These are phyloP conservation scores for Cnidoscolus chayamansa DNA, from an alignment of 441 rosid species.

Conservation along the genomic window DNA sequence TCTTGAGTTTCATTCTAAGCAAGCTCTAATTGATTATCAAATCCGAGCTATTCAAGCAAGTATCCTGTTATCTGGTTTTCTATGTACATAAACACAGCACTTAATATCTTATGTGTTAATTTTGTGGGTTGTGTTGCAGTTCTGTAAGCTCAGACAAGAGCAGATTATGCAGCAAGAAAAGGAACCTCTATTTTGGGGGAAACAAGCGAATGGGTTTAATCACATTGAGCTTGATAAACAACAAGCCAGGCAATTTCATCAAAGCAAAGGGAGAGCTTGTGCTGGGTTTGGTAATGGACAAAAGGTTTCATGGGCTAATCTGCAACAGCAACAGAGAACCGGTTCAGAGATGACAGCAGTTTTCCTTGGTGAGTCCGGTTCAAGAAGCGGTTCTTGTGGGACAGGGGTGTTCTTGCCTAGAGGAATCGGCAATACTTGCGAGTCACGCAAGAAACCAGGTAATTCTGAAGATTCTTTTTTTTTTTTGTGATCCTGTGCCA, in stretches of 20 bases:
- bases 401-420: constrained; percentile 92
- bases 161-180: constrained; percentile 40
- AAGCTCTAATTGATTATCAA: constrained; percentile 56
- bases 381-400: constrained; percentile 56
- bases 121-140: constrained; percentile 28
- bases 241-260: constrained; percentile 18
- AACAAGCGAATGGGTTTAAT: not conserved
- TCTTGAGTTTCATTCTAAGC: constrained; percentile 40
- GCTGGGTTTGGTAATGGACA: constrained; percentile 23
- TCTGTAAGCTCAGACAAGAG: constrained; percentile 40
- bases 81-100: not conserved
- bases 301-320: constrained; percentile 17
- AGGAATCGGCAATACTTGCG: constrained; percentile 36
- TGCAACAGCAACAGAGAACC: constrained; percentile 28
- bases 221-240: constrained; percentile 21
- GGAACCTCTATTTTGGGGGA: constrained; percentile 3
- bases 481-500: not conserved
- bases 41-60: constrained; percentile 55
- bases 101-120: not conserved
- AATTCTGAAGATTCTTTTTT: not conserved
- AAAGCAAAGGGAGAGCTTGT: constrained; percentile 24
- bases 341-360: constrained; percentile 63
- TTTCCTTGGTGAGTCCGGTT: constrained; percentile 53
- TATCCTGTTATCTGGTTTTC: not conserved
- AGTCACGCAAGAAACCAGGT: constrained; percentile 70